Evolutionary conservation across 2,329 filamentous ascomycete species (phyloP).

Genomic region (Fusarium odoratissimum): DNA sequence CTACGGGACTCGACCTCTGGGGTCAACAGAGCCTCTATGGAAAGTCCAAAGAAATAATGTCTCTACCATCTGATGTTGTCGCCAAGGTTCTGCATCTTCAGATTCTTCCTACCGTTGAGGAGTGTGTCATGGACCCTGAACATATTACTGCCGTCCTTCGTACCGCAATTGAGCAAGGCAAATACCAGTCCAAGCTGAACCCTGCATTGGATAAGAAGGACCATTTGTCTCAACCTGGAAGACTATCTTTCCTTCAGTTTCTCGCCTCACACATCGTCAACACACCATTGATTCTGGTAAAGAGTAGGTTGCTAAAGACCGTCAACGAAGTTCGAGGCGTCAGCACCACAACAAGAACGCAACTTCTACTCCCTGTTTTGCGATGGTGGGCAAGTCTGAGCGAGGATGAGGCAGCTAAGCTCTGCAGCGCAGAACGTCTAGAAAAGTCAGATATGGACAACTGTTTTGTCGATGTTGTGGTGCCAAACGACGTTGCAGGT

Average conservation of each 20-base stretch:
- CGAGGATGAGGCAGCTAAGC: slow-evolving; percentile 60
- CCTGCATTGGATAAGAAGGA: slow-evolving; percentile 62
- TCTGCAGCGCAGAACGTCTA: slow-evolving; percentile 54
- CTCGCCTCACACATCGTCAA: slow-evolving; percentile 77
- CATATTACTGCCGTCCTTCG: slow-evolving; percentile 74
- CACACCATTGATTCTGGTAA: slow-evolving; percentile 76
- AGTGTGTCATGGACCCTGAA: slow-evolving; percentile 82
- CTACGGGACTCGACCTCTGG: slow-evolving; percentile 65
- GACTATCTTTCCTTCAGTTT: slow-evolving; percentile 75
- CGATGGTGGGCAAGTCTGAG: slow-evolving; percentile 73
- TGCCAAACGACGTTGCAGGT: slow-evolving; percentile 64
- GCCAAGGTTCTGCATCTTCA: slow-evolving; percentile 72
- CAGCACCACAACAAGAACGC: slow-evolving; percentile 74
- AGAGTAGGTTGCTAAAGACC: slow-evolving; percentile 76
- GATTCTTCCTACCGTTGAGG: slow-evolving; percentile 82
- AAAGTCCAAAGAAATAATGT: slow-evolving; percentile 62
- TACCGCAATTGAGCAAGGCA: slow-evolving; percentile 54
- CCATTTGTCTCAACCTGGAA: slow-evolving; percentile 68
- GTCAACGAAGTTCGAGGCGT: slow-evolving; percentile 80
- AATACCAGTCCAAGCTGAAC: slow-evolving; percentile 49
- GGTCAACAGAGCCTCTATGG: slow-evolving; percentile 75
- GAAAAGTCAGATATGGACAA: slow-evolving; percentile 57
- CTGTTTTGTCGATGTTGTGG: slow-evolving; percentile 62
- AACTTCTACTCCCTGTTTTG: slow-evolving; percentile 80
- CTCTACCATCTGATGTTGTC: slow-evolving; percentile 68